Conservation (phyloP, 257 asterid genomes). For the Coffea canephora region DNA sequence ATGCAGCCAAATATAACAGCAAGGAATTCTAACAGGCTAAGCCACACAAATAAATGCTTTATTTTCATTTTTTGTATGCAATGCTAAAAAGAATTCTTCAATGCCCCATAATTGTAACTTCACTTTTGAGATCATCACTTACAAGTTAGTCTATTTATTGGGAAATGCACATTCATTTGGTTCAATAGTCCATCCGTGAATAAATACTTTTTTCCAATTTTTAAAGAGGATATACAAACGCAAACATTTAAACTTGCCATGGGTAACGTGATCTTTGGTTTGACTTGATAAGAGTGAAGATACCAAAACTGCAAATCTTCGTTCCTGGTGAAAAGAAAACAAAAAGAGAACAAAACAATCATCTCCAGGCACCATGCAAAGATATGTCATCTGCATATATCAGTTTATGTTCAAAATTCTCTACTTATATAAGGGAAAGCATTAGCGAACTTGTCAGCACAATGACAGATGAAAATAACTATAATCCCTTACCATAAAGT, state of each 20-base stretch:
- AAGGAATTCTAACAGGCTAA: background rate
- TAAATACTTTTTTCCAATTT: background rate
- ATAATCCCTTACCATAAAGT: background rate
- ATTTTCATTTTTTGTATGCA: background rate
- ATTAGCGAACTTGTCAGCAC: background rate
- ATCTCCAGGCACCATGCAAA: constrained; percentile 4
- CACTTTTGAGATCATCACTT: constrained; percentile 1
- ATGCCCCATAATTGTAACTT: background rate
- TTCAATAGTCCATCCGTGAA: background rate
- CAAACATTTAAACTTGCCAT: constrained; percentile 56
- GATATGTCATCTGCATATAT: background rate
- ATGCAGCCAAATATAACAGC: background rate
- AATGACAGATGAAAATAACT: background rate
- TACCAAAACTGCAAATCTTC: constrained; percentile 83
- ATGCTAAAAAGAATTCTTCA: background rate
- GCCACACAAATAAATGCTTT: background rate
- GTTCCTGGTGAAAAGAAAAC: constrained; percentile 53
- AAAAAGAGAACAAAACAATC: background rate
- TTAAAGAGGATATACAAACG: background rate
- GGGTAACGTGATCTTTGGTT: constrained; percentile 86
- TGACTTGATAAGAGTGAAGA: constrained; percentile 96
- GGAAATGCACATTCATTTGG: background rate
- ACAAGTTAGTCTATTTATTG: background rate
- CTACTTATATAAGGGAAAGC: background rate
- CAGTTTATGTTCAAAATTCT: background rate